A percentile compares a stretch with the other conserved stretches of the same genome.
Conservation (phyloP, 768 basidiomycete genomes). For the Hydnum rufescens region DNA sequence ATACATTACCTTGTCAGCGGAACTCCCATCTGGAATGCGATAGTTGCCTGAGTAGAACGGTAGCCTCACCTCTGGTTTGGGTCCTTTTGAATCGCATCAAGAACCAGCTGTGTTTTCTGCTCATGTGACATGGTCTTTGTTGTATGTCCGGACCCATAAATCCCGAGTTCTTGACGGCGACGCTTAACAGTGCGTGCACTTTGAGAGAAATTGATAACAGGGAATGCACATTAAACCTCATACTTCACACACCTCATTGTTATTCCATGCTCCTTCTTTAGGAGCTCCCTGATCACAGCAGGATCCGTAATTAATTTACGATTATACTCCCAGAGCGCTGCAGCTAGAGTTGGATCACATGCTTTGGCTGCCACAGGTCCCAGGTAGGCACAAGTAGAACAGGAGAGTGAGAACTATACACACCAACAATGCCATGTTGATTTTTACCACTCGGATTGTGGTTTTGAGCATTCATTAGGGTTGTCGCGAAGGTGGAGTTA, state of each 20-base stretch:
- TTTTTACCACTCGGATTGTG: neutral
- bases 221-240: no score
- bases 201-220: no score
- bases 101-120: neutral
- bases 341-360: neutral
- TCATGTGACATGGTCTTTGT: neutral
- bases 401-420: neutral
- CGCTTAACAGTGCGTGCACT: neutral
- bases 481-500: no score
- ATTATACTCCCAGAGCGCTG: neutral
- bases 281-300: neutral
- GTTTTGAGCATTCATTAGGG: no score
- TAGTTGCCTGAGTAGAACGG: neutral
- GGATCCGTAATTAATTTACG: neutral
- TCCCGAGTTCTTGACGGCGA: neutral
- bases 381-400: neutral
- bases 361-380: neutral
- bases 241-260: no score
- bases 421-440: neutral
- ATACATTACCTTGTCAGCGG: neutral
- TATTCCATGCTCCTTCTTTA: neutral
- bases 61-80: neutral
- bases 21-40: neutral
- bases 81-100: neutral
- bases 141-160: neutral